Conservation (phyloP, 78 protist species). For the Salpingoeca rosetta region DNA sequence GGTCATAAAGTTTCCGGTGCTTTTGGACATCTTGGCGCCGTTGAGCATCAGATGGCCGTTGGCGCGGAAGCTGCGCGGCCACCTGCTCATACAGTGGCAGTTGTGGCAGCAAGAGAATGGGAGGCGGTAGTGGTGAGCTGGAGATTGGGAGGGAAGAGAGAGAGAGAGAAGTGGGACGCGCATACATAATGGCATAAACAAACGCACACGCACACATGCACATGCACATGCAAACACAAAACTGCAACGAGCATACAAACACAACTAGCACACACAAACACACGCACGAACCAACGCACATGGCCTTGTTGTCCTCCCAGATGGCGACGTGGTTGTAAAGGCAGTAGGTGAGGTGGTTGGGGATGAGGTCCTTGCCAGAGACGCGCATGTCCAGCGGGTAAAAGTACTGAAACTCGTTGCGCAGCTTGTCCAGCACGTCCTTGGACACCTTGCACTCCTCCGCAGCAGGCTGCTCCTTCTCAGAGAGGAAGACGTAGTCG, state of each 20-base stretch:
- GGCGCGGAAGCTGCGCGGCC: constrained; percentile 83
- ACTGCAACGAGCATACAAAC: not conserved
- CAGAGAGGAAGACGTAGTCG: constrained; percentile 41
- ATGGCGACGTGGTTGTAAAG: constrained; percentile 98
- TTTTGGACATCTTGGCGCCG: constrained; percentile 97
- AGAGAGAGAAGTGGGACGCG: not conserved
- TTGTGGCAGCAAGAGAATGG: too few relatives aligned
- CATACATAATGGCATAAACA: not conserved
- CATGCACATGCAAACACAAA: not conserved
- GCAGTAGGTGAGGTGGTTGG: constrained; percentile 95
- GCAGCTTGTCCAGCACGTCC: constrained; percentile 55
- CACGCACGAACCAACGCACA: not conserved
- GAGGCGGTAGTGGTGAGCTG: too few relatives aligned
- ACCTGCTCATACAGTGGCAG: too few relatives aligned
- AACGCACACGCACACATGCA: not conserved
- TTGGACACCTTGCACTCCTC: constrained; percentile 26
- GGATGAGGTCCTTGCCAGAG: constrained; percentile 95
- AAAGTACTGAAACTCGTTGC: constrained; percentile 91
- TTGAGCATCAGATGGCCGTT: constrained; percentile 90
- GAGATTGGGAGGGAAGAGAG: not conserved
- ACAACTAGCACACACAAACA: too few relatives aligned
- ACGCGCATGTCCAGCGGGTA: constrained; percentile 60
- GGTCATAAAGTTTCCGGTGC: constrained; percentile 96
- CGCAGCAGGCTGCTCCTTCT: constrained; percentile 17
- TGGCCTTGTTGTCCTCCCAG: constrained; percentile 34